Base-by-base conservation (phyloP, 495 filamentous ascomycete species). In the Echria macrotheca region DNA sequence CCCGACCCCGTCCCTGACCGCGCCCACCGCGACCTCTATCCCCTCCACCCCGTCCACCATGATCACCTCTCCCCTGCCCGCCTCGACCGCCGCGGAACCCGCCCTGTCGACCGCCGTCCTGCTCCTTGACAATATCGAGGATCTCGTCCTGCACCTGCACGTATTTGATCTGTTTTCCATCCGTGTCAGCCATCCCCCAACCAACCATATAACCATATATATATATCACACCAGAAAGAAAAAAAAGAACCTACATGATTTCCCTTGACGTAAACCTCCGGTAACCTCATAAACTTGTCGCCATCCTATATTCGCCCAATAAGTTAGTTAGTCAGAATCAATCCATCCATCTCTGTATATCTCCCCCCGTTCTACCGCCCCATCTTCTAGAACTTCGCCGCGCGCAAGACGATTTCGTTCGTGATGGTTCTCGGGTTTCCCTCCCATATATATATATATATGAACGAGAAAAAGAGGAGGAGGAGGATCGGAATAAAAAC, bases 71-170 rank as follows among this genome's bases (percentile, higher is more conserved):
- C 44, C 80, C 69, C 44, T 72, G 71, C 47, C 71, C 86, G 36
- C 86, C 86, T 22, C 89, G 80, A 33, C 82, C 82, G 17, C 87
- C 83, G 58, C 73, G 77, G 61, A 69, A 83, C 19, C 71, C 68
- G 21, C 69, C 59, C 22, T 65, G 58, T 60, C 91, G 84, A 36
- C 69, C 74, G 51, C 91, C 86, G 52, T 86, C 84, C 63, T 95
- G 89, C 35, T 96, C 91, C 73, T 89, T 95, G 10, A 91, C 90
- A 8, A 89, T 63, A 45, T 96, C 93, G 66, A 97, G 82, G 50
- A 97, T 93, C 62, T 96, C 90, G 65, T 97, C 91, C 38, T 89
- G 87, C 2, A 98, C 88, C 43, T 89, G 86, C 28, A 98, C 81
- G 69, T 95, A 98, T 78, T 98, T 98, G 74, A 98, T 98, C 93